phyloP scores from a whole-genome alignment of 768 basidiomycete species.

The Trametes cingulata region DNA sequence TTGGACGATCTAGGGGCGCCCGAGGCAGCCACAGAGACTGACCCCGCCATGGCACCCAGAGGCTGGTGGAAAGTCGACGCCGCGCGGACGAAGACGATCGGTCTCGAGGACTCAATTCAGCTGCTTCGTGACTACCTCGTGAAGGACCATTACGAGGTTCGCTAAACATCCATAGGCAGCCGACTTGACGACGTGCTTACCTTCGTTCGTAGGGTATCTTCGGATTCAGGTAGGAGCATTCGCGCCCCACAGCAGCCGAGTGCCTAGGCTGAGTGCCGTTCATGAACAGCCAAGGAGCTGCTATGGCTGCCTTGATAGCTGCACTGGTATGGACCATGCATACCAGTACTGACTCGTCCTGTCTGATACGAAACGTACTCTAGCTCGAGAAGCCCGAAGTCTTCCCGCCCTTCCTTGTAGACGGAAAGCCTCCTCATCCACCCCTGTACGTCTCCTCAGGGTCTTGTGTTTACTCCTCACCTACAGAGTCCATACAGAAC shows the following conservation, averaged over 20 bases:
- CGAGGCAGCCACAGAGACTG: slow-evolving; percentile 38
- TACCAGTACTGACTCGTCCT: neutral
- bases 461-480: no score
- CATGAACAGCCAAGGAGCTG: slow-evolving; percentile 69
- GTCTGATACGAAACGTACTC: neutral
- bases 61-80: slow-evolving; percentile 71
- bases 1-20: slow-evolving; percentile 42
- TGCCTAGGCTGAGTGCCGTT: neutral
- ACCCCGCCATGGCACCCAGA: slow-evolving; percentile 58
- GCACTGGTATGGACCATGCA: slow-evolving; percentile 54
- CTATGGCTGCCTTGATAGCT: slow-evolving; percentile 67
- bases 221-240: slow-evolving; percentile 64
- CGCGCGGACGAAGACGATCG: slow-evolving; percentile 50
- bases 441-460: slow-evolving; percentile 70
- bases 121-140: slow-evolving; percentile 57
- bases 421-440: slow-evolving; percentile 70
- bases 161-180: slow-evolving; percentile 36
- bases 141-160: slow-evolving; percentile 64
- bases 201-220: slow-evolving; percentile 59
- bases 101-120: slow-evolving; percentile 59
- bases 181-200: neutral
- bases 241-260: neutral
- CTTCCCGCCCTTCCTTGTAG: slow-evolving; percentile 60
- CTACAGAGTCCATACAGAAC: no score
- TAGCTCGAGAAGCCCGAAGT: slow-evolving; percentile 55